phyloP scores from a whole-genome alignment of 495 filamentous ascomycete genomes.

The Aspergillus coremiiformis region DNA sequence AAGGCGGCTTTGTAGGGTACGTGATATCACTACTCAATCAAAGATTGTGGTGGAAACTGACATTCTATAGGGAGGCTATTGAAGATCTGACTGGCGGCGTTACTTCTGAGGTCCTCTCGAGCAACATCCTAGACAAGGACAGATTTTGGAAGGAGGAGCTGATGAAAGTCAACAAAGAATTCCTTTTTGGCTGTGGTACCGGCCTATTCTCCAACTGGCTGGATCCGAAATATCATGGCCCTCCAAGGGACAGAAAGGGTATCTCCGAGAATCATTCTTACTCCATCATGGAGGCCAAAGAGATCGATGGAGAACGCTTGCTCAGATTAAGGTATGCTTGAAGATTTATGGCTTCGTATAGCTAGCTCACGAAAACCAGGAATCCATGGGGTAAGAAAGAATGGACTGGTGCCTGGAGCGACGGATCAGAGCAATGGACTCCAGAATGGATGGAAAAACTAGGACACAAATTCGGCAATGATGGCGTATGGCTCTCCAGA shows the following conservation, averaged over 20 bases:
- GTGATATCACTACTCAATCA: not conserved
- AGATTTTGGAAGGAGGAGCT: slow-evolving; percentile 85
- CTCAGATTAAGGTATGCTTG: slow-evolving; percentile 54
- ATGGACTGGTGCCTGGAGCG: slow-evolving; percentile 79
- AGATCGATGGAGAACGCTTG: slow-evolving; percentile 67
- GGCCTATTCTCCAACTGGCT: slow-evolving; percentile 55
- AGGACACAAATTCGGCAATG: slow-evolving; percentile 79
- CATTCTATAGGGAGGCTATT: slow-evolving; percentile 60
- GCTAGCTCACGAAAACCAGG: slow-evolving; percentile 25
- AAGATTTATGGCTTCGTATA: not conserved
- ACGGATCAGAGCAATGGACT: slow-evolving; percentile 90
- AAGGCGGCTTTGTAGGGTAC: slow-evolving; percentile 73
- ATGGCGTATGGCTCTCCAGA: slow-evolving; percentile 48
- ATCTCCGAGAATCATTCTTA: slow-evolving; percentile 82
- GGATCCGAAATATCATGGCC: slow-evolving; percentile 31
- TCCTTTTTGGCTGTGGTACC: slow-evolving; percentile 78
- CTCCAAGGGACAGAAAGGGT: slow-evolving; percentile 53
- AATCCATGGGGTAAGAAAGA: slow-evolving; percentile 88
- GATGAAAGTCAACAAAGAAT: slow-evolving; percentile 76
- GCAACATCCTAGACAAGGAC: slow-evolving; percentile 81
- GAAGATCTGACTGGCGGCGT: slow-evolving; percentile 93
- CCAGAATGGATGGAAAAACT: slow-evolving; percentile 76
- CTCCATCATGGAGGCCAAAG: slow-evolving; percentile 74
- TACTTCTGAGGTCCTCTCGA: slow-evolving; percentile 69
- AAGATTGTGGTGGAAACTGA: not conserved